Base-by-base conservation (phyloP, 495 filamentous ascomycete genomes). In the Penicillium macrosclerotiorum region DNA sequence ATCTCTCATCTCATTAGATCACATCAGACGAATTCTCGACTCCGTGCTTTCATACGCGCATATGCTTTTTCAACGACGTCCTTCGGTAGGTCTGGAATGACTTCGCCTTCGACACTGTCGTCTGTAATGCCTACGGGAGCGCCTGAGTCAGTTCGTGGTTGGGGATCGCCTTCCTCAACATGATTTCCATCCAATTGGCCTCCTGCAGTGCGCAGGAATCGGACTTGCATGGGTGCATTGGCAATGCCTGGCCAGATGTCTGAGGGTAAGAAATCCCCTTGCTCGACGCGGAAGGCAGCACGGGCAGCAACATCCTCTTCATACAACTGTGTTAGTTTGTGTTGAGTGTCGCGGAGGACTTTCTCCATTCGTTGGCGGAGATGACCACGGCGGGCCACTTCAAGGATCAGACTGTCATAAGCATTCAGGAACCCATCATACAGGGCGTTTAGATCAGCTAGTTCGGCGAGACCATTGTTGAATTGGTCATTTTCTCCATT, bases 181-280 rank as follows among this genome's bases (percentile, higher is more conserved):
- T 42, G 36, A 11, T 49, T 51, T 34, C 49, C 53, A 33, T 67
- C 61, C 0, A 73, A 51, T 14, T 57, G 57, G 13, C 67, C 70
- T 1, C 72, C 72, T 2, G 65, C 57, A 39, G 74, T 57, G 7
- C 71, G 60, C 7, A 53, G 53, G 17, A 88, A 73, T 38, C 80
- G 68, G 37, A 81, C 82, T 35, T 76, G 73, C 55, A 74, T 71
- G 19, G 84, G 84, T 23, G 73, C 74, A 34, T 78, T 71, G 42
- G 75, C 72, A 20, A 88, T 69, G 5, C 85, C 88, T 0, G 84
- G 83, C 93, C 92, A 98, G 30, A 98, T 82, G 57, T 96, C 94
- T 2, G 82, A 80, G 0, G 93, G 93, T 14, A 98, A 64, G 57
- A 81, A 93, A 47, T 95, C 88, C 2, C 90, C 90, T 14, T 91